Base-by-base conservation (phyloP, 768 basidiomycete species). In the Suillus subalutaceus region DNA sequence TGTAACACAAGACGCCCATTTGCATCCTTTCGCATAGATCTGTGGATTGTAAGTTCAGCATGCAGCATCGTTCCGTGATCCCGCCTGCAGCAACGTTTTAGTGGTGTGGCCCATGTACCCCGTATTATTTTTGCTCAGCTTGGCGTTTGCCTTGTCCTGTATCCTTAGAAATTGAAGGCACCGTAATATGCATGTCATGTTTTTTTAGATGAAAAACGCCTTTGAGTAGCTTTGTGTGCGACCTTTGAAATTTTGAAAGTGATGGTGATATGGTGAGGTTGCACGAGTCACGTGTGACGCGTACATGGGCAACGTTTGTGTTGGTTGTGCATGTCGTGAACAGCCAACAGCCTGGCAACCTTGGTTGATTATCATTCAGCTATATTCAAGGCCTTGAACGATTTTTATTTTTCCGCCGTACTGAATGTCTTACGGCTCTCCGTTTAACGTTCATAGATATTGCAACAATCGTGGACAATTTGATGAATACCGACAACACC, bases 201-300 rank as follows among this genome's bases (percentile, higher is more conserved):
- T 58, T 59, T 38, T 59, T 38, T 40, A 32, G 59, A 60, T 40
- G 37, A 44, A 30, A 60, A 43, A 60, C 59, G 18, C 26, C 26
- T 60, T 40, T 40, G 30, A 53, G 30, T n/a, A 46, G 44, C 20
- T 46, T 52, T 52, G 48, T 52, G 50, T 56, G 20, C 32, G 12
- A 35, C 32, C 32, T 56, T 53, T 53, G 16, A 30, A 30, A 1
- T 1, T 37, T 37, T 37, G 37, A 37, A 37, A 12, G 18, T 59
- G 58, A 59, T 40, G 23, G 40, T 15, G 26, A 41, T 18, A 60
- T 43, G 40, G 2, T 20, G 58, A 59, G 15, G 40, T 56, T 41
- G 58, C 23, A 10, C 1, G 20, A 43, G 73, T 77, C 76, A 77
- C 76, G 76, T 77, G 76, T 56, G 16, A 3, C 73, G 74, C 77